Base-by-base conservation (phyloP, 2,329 filamentous ascomycete genomes). In the Nothomitra cinnamomea region DNA sequence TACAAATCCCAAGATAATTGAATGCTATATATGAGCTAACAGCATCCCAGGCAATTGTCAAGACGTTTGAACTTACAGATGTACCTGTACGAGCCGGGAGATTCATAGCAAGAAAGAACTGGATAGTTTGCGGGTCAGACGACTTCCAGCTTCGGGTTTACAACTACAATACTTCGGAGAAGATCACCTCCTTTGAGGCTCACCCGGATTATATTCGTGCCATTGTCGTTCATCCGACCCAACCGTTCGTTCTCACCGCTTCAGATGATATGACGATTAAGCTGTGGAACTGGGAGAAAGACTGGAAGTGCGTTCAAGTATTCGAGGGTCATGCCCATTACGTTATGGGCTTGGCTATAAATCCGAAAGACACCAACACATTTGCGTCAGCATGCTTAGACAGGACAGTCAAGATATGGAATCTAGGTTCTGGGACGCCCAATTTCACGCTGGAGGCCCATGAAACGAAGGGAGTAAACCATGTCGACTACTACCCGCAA, bases 121-220 rank as follows among this genome's bases (percentile, higher is more conserved):
- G 92, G 92, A 94, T 95, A 62, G 87, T 94, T 54, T 92, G 87
- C 71, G 92, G 92, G 65, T 90, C 84, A 60, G 87, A 94, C 72
- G 87, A 95, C 72, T 98, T 94, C 72, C 79, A 83, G 64, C 67
- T 84, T 57, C 85, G 90, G 61, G 86, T 94, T 58, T 94, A 95
- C 78, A 96, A 98, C 74, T 98, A 96, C 78, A 96, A 98, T 72
- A 98, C 92, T 53, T 94, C 87, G 56, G 92, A 98, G 71, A 96
- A 95, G 78, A 92, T 96, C 64, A 90, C 88, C 53, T 86, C 86
- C 15, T 96, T 95, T 69, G 90, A 96, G 72, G 90, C 89, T 52
- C 92, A 98, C 67, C 92, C 92, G 57, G 92, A 98, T 70, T 98
- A 98, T 66, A 96, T 98, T 66, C 86, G 92, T 62, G 89, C 92